phyloP scores from a whole-genome alignment of 169 alveolate genomes.

The Babesia bovis region DNA sequence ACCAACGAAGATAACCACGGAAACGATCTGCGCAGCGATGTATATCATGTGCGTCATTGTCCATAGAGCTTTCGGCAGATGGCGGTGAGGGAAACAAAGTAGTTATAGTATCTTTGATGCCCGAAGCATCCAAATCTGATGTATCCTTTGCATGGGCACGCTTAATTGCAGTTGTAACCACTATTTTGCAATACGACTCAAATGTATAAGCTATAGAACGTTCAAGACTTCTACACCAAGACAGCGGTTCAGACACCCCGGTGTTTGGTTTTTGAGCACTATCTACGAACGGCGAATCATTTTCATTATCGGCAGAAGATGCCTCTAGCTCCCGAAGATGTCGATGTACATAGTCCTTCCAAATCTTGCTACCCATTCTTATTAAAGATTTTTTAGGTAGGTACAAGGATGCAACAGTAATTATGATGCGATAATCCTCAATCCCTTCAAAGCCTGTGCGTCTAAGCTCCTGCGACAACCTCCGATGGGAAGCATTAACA shows the following conservation, averaged over 20 bases:
- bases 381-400: background rate
- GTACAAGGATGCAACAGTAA: too few relatives aligned
- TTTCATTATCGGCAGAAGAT: constrained; percentile 10
- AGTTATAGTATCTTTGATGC: constrained; percentile 7
- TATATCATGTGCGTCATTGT: background rate
- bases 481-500: background rate
- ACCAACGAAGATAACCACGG: constrained; percentile 38
- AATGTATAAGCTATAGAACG: constrained; percentile 63
- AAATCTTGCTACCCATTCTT: constrained; percentile 47
- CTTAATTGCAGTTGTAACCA: constrained; percentile 34
- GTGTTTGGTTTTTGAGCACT: too few relatives aligned
- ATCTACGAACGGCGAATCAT: background rate
- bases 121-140: constrained; percentile 2
- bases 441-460: too few relatives aligned
- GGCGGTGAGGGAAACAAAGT: constrained; percentile 8
- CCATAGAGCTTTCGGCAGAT: background rate
- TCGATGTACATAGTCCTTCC: constrained; percentile 48
- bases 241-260: constrained; percentile 20
- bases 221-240: constrained; percentile 61
- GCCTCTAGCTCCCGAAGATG: constrained; percentile 35
- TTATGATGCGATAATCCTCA: too few relatives aligned
- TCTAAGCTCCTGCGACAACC: background rate
- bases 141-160: constrained; percentile 19
- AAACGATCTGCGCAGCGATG: constrained; percentile 13
- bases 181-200: constrained; percentile 60